Evolutionary conservation across 805 yeast genomes (phyloP).

Genomic region (Ogataea pilisensis): DNA sequence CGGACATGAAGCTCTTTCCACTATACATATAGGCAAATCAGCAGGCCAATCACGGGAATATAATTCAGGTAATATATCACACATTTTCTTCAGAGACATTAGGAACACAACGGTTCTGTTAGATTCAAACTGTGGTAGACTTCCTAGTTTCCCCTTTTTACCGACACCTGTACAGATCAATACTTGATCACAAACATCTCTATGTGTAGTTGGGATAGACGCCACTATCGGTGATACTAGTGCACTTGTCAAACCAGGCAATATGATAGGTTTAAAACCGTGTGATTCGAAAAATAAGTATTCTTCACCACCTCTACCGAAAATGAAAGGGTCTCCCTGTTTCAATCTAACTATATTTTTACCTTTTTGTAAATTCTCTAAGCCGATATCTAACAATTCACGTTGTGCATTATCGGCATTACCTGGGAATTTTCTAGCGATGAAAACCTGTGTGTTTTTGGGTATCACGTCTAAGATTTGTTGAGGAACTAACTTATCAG

Average conservation of each 20-base stretch:
- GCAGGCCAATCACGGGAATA: conserved; percentile 58
- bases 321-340: conserved; percentile 96
- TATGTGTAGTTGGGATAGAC: conserved; percentile 83
- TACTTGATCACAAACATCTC: conserved; percentile 90
- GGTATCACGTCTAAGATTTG: conserved; percentile 84
- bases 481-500: conserved; percentile 91
- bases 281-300: conserved; percentile 59
- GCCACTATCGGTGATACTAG: conserved; percentile 82
- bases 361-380: conserved; percentile 60
- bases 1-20: conserved; percentile 90
- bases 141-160: conserved; percentile 76
- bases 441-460: conserved; percentile 63
- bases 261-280: conserved; percentile 68
- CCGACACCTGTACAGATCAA: conserved; percentile 95
- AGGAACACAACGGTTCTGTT: conserved; percentile 81
- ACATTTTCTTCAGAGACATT: conserved; percentile 82
- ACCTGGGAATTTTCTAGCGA: conserved; percentile 94
- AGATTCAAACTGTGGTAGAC: conserved; percentile 65
- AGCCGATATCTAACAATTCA: conserved; percentile 71
- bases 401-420: conserved; percentile 92
- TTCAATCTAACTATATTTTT: conserved; percentile 81
- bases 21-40: conserved; percentile 72
- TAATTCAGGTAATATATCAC: conserved; percentile 47
- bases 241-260: conserved; percentile 90
- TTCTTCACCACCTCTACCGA: conserved; percentile 97